phyloP scores from a whole-genome alignment of 345 rosid species.

The Gossypium thurberi region DNA sequence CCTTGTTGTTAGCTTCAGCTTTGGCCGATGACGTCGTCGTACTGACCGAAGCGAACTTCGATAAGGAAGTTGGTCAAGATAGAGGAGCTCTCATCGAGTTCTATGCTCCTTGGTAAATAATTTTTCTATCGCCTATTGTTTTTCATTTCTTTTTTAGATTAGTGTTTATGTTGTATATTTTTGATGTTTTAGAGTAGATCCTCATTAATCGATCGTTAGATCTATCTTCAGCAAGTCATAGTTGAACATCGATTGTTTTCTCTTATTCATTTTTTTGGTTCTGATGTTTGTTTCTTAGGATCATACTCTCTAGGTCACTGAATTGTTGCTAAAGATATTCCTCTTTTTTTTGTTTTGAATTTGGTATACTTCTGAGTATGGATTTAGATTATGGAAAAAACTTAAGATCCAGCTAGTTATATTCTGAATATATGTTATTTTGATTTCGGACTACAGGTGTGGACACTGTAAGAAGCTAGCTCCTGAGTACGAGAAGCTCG shows the following conservation, averaged over 20 bases:
- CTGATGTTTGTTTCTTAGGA: not conserved
- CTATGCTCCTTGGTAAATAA: constrained; percentile 88
- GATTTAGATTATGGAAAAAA: not conserved
- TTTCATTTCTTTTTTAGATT: not conserved
- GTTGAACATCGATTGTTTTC: not conserved
- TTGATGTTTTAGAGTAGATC: not conserved
- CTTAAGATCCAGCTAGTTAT: not conserved
- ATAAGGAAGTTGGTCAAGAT: constrained; percentile 87
- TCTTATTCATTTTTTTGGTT: not conserved
- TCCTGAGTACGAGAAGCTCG: constrained; percentile 93
- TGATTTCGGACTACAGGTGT: constrained; percentile 48
- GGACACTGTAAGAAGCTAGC: constrained; percentile 99
- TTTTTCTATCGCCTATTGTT: not conserved
- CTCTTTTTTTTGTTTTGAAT: not conserved
- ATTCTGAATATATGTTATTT: not conserved
- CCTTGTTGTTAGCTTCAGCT: constrained; percentile 51
- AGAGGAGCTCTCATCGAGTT: constrained; percentile 91
- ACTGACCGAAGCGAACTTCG: constrained; percentile 84
- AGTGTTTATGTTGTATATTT: not conserved
- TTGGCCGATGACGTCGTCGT: constrained; percentile 81
- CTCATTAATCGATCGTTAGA: constrained; percentile 11
- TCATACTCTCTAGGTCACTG: not conserved
- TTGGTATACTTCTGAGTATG: not conserved
- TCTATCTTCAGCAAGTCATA: constrained; percentile 14
- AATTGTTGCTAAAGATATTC: not conserved